These are phyloP conservation scores for Lepiota brunneoincarnata DNA, from an alignment of 768 basidiomycete species.

Conservation along the genomic window DNA sequence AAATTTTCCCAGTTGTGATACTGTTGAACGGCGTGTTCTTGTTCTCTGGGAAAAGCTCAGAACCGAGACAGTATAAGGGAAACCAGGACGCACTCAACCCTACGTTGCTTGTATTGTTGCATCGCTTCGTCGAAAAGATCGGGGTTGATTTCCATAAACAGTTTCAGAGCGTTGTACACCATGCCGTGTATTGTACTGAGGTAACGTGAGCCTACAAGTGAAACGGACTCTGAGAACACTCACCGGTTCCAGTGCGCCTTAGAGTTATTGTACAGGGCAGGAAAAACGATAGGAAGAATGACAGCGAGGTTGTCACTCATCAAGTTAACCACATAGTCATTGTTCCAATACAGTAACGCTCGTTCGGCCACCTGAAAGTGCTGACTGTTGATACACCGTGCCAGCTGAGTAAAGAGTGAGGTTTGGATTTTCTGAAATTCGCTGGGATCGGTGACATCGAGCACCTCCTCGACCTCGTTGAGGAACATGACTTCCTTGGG, in stretches of 20 bases:
- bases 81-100: slow-evolving; percentile 64
- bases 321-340: slow-evolving; percentile 98
- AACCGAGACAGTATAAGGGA: neutral
- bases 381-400: slow-evolving; percentile 97
- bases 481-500: slow-evolving; percentile 99
- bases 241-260: slow-evolving; percentile 99
- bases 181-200: slow-evolving; percentile 95
- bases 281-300: slow-evolving; percentile 95
- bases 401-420: slow-evolving; percentile 89
- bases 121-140: slow-evolving; percentile 93
- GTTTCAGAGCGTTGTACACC: slow-evolving; percentile 97
- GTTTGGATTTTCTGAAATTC: slow-evolving; percentile 97
- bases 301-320: slow-evolving; percentile 94
- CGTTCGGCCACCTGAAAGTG: slow-evolving; percentile 99
- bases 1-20: slow-evolving; percentile 91
- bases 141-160: slow-evolving; percentile 99
- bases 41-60: slow-evolving; percentile 55
- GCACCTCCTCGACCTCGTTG: slow-evolving; percentile 97
- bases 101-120: slow-evolving; percentile 88
- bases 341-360: slow-evolving; percentile 98
- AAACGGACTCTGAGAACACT: slow-evolving; percentile 25
- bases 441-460: slow-evolving; percentile 95
- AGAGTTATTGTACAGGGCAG: slow-evolving; percentile 92
- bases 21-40: slow-evolving; percentile 78
- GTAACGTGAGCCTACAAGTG: slow-evolving; percentile 4